Evolutionary conservation across 2,329 filamentous ascomycete species (phyloP), one percentile per base, ranked within the genome.

Genomic region (Meredithiella fracta): DNA sequence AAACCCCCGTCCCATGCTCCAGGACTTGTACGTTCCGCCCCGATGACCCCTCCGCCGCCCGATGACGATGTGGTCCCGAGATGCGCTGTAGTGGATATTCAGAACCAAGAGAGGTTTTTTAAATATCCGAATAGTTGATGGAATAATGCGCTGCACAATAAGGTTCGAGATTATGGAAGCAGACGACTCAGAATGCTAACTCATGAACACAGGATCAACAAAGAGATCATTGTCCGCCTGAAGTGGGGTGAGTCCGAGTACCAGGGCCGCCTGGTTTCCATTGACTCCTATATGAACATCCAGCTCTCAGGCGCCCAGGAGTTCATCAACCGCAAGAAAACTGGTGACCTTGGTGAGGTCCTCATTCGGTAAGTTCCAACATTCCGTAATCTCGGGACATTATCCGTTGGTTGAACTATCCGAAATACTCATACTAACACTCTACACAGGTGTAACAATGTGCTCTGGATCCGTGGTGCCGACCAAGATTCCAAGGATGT

Each of bases 241-340:
- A 98, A 98, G 78, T 98, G 92, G 92, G 89, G 88, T 64, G 84
- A 96, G 70, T 92, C 88, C 59, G 92, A 98, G 70, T 98, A 98
- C 79, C 94, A 91, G 69, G 92, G 92, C 67, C 80, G 80, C 62
- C 80, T 98, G 60, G 86, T 95, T 66, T 91, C 85, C 64, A 86
- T 94, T 66, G 92, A 98, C 73, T 89, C 86, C 67, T 98, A 98
- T 75, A 97, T 98, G 91, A 98, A 98, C 74, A 82, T 98, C 61
- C 89, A 97, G 72, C 79, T 98, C 61, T 82, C 83, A 62, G 83
- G 85, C 64, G 90, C 91, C 53, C 86, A 95, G 71, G 92, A 98
- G 70, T 96, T 84, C 71, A 86, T 95, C 65, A 82, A 89, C 67
- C 84, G 87, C 63, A 86, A 94, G 77, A 83, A 81, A 67, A 88